Evolutionary conservation across 2,329 filamentous ascomycete genomes (phyloP).

Genomic region (Penicillium olsonii): DNA sequence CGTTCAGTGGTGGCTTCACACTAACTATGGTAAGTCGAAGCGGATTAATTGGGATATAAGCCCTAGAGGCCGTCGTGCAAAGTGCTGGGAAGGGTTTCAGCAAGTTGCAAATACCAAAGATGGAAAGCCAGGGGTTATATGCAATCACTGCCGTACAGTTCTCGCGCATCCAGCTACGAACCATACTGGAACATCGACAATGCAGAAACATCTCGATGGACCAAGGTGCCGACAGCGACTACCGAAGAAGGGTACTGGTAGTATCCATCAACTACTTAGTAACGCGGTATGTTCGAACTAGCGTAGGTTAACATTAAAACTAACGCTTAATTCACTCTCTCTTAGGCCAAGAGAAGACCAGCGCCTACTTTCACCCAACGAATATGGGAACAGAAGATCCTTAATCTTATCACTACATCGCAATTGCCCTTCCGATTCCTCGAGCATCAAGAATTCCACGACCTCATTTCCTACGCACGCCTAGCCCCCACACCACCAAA

Average conservation of each 20-base stretch:
- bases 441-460: too few relatives aligned
- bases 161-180: not conserved
- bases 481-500: too few relatives aligned
- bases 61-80: not conserved
- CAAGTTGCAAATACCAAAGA: slow-evolving; percentile 1
- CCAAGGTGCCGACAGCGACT: not conserved
- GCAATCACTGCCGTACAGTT: not conserved
- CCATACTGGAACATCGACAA: not conserved
- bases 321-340: not conserved
- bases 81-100: not conserved
- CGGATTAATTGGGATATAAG: not conserved
- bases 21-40: not conserved
- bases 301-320: not conserved
- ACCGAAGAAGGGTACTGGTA: not conserved
- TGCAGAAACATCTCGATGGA: not conserved
- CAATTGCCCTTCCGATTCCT: too few relatives aligned
- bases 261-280: not conserved
- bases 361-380: not conserved
- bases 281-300: not conserved
- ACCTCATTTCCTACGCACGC: too few relatives aligned
- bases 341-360: not conserved
- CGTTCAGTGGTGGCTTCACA: not conserved
- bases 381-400: too few relatives aligned
- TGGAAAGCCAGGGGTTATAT: not conserved
- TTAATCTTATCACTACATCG: too few relatives aligned